Percentiles rank a stretch among this genome's conserved stretches.
Conservation (phyloP, 1,139 yeast genomes). For the Nakaseomyces glabratus region DNA sequence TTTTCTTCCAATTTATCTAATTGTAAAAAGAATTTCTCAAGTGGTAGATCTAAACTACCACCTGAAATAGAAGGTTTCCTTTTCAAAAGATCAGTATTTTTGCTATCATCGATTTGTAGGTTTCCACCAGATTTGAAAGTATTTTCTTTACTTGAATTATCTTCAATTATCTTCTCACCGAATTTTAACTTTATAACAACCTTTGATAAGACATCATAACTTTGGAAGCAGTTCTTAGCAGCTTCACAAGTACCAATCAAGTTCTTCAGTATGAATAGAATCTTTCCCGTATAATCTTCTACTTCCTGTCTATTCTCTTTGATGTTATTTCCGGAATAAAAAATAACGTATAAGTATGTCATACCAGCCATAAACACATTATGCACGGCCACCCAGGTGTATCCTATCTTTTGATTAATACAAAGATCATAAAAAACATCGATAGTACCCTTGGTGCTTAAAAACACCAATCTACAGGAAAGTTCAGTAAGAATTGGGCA, state of each 20-base stretch:
- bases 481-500: conserved; percentile 44
- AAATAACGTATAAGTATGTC: conserved; percentile 67
- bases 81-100: neutral
- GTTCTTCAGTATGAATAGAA: conserved; percentile 52
- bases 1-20: conserved; percentile 8
- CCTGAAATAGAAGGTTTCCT: conserved; percentile 9
- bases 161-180: neutral
- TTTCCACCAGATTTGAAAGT: neutral
- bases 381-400: conserved; percentile 91
- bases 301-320: conserved; percentile 44
- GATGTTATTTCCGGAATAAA: conserved; percentile 51
- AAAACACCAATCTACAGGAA: conserved; percentile 51
- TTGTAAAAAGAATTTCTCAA: conserved; percentile 24
- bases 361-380: conserved; percentile 85
- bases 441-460: conserved; percentile 59
- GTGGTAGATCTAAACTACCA: conserved; percentile 11
- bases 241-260: conserved; percentile 70
- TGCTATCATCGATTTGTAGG: neutral
- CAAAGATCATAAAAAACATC: conserved; percentile 52
- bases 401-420: conserved; percentile 53
- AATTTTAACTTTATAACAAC: conserved; percentile 62
- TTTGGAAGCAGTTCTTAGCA: conserved; percentile 61
- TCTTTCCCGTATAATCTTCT: conserved; percentile 46
- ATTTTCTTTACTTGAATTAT: conserved; percentile 44
- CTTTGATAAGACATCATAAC: conserved; percentile 61